A percentile compares a stretch with the other conserved stretches of the same genome.
These are phyloP conservation scores for Neopestalotiopsis sp. DNA, from an alignment of 2,329 filamentous ascomycete genomes.

Conservation along the genomic window DNA sequence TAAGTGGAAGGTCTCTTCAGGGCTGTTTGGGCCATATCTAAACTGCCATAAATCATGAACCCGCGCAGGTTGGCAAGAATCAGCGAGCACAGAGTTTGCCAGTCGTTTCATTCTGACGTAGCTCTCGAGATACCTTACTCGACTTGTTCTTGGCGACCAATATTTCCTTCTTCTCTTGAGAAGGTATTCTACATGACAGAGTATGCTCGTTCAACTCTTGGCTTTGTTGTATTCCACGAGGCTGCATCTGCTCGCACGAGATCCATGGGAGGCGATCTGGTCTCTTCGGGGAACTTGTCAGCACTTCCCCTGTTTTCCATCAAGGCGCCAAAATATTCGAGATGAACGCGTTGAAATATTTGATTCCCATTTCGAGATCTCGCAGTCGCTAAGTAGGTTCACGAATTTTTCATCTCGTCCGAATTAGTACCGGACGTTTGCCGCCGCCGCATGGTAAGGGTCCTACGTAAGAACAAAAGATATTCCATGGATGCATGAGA, in stretches of 20 bases:
- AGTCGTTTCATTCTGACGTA: constrained; percentile 17
- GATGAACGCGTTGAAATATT: not conserved
- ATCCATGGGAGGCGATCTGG: constrained; percentile 5
- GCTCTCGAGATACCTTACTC: constrained; percentile 13
- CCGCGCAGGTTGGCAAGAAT: constrained; percentile 17
- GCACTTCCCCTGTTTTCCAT: constrained; percentile 10
- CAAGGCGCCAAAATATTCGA: constrained; percentile 14
- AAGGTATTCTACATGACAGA: constrained; percentile 5
- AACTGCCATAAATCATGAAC: constrained; percentile 13
- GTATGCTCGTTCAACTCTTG: constrained; percentile 15
- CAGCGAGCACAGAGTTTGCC: constrained; percentile 13
- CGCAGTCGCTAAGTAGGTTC: not conserved
- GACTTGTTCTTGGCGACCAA: not conserved
- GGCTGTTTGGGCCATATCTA: constrained; percentile 18
- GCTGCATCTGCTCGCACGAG: not conserved
- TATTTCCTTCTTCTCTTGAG: constrained; percentile 11
- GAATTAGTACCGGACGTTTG: not conserved
- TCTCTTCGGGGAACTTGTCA: constrained; percentile 17
- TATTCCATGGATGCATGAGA: not conserved
- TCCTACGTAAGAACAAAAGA: no score
- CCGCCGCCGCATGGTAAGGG: not conserved
- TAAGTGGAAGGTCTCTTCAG: constrained; percentile 16
- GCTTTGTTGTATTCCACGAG: not conserved
- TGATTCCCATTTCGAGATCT: no score
- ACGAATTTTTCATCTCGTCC: not conserved